A percentile compares a stretch with the other conserved stretches of the same genome.
Evolutionary conservation across 1,139 yeast species (phyloP).

Genomic region (Magnusiomyces clavatus): DNA sequence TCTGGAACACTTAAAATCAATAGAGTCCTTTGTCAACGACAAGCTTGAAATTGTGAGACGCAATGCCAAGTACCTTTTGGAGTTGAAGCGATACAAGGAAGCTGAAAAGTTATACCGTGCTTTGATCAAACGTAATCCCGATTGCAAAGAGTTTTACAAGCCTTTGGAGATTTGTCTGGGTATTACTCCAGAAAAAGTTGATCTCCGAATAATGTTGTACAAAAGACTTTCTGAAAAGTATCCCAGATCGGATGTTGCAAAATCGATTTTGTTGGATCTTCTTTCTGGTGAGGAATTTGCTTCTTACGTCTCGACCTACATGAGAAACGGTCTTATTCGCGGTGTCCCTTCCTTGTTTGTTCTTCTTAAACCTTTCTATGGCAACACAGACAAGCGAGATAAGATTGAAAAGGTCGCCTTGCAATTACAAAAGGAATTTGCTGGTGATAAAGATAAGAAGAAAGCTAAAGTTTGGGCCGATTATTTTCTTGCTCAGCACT

Average conservation of each 20-base stretch:
- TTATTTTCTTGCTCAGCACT: slow-evolving; percentile 78
- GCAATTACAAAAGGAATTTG: slow-evolving; percentile 35
- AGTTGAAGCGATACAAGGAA: slow-evolving; percentile 41
- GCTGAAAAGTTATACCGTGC: slow-evolving; percentile 65
- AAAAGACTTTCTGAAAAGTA: slow-evolving; percentile 58
- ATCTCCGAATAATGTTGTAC: slow-evolving; percentile 39
- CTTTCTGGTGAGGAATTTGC: slow-evolving; percentile 49
- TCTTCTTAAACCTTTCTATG: slow-evolving; percentile 74
- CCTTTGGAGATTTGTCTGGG: slow-evolving; percentile 56
- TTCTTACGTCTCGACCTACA: slow-evolving; percentile 42
- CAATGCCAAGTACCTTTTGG: slow-evolving; percentile 52
- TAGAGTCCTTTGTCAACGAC: slow-evolving; percentile 52
- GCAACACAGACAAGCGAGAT: slow-evolving; percentile 39
- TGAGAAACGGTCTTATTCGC: slow-evolving; percentile 54
- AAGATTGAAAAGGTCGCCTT: slow-evolving; percentile 49
- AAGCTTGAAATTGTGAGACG: slow-evolving; percentile 55
- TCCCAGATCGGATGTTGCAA: slow-evolving; percentile 80
- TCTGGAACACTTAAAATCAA: slow-evolving; percentile 47
- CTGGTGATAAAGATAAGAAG: slow-evolving; percentile 39
- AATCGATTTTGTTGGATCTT: slow-evolving; percentile 68
- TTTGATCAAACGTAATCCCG: slow-evolving; percentile 80
- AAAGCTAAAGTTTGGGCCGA: slow-evolving; percentile 57
- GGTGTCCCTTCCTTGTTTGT: slow-evolving; percentile 92
- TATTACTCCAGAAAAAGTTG: slow-evolving; percentile 28
- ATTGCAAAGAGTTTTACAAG: slow-evolving; percentile 57